A percentile compares a stretch with the other conserved stretches of the same genome.
These are phyloP conservation scores for Periconia sp. DNA, from an alignment of 2,329 filamentous ascomycete genomes.

Conservation along the genomic window DNA sequence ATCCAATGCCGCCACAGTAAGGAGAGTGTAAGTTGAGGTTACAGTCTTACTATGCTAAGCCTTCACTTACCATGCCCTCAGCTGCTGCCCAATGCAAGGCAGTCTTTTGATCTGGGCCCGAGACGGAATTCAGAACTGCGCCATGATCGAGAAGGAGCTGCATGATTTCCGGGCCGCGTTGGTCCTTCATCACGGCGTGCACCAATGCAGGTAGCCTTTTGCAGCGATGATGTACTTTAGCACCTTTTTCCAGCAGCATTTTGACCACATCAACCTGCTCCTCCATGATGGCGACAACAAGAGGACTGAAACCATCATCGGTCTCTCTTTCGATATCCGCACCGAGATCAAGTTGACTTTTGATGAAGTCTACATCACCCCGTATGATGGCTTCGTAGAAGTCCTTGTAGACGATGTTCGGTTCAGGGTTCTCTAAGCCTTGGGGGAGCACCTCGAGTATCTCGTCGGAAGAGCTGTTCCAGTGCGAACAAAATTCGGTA, in stretches of 20 bases:
- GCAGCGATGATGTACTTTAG: constrained; percentile 13
- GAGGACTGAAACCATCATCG: constrained; percentile 13
- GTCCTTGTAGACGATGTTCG: constrained; percentile 2
- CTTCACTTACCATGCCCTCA: too few relatives aligned
- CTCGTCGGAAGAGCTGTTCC: not conserved
- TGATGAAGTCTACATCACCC: constrained; percentile 14
- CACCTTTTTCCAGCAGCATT: constrained; percentile 21
- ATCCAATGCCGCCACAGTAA: too few relatives aligned
- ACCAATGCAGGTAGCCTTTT: constrained; percentile 13
- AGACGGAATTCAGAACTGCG: constrained; percentile 14
- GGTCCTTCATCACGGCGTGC: constrained; percentile 14
- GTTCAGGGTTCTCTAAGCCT: not conserved
- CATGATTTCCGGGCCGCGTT: constrained; percentile 15
- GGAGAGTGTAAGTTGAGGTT: too few relatives aligned
- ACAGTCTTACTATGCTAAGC: too few relatives aligned
- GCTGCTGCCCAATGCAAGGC: constrained; percentile 26
- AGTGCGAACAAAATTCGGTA: not conserved
- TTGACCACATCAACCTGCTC: constrained; percentile 12
- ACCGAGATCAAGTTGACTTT: constrained; percentile 12
- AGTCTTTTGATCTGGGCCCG: constrained; percentile 15
- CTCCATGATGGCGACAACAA: constrained; percentile 20
- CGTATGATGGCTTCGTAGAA: constrained; percentile 13
- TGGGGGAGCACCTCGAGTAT: not conserved
- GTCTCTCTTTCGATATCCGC: constrained; percentile 13
- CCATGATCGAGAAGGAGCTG: constrained; percentile 25